Base-by-base conservation (phyloP, 2,329 filamentous ascomycete species). In the Metarhizium sp. region DNA sequence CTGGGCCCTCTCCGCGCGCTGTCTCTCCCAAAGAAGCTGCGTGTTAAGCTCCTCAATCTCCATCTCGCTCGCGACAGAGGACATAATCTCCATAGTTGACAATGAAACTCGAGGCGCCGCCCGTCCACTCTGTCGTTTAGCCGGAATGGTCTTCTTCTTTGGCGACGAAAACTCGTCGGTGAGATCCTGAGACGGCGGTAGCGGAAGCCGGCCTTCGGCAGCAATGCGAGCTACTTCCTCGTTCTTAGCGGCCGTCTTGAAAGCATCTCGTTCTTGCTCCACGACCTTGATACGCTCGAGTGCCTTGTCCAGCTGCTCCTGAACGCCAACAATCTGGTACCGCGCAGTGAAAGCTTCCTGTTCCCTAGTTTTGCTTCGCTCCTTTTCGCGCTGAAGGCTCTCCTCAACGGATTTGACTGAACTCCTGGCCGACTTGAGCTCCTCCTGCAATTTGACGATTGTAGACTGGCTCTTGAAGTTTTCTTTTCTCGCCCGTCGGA, bases 201-300 rank as follows among this genome's bases (percentile, higher is more conserved):
- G 72, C 2, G 87, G 84, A 54, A 90, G 79, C 48, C 77, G 79
- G 18, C 86, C 86, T 66, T 90, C 86, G 25, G 86, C 84, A 3
- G 87, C 86, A 53, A 90, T 85, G 51, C 84, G 80, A 20, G 85
- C 80, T 29, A 90, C 79, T 66, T 90, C 86, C 63, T 90, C 86
- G 62, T 87, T 87, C 70, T 87, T 79, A 36, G 87, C 80, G 52
- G 84, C 83, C 2, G 81, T 84, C 71, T 87, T 88, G 64, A 88
- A 80, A 3, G 86, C 82, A 66, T 90, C 87, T 7, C 86, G 84
- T 69, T 92, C 88, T 64, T 87, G 82, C 65, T 90, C 86, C 16
- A 87, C 76, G 36, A 86, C 71, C 66, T 79, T 82, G 61, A 88
- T 75, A 50, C 77, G 79, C 59, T 86, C 83, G 50, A 80, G 75